phyloP scores from a whole-genome alignment of 2,329 filamentous ascomycete species.

The Diaporthe ilicicola region DNA sequence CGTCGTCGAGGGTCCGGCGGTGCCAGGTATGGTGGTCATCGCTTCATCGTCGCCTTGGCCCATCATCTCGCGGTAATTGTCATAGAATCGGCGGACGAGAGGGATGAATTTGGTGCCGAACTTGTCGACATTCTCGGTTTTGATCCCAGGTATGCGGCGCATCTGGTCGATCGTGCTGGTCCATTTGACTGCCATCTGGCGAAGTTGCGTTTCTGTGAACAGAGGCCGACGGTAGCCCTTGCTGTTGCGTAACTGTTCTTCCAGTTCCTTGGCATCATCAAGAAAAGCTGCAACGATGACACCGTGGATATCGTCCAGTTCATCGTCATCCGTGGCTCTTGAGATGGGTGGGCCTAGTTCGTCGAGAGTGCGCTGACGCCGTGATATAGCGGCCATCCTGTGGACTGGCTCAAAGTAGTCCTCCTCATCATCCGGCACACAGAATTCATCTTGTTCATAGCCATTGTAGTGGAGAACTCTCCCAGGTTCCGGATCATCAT shows the following conservation, averaged over 20 bases:
- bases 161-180: constrained; percentile 70
- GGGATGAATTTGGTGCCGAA: constrained; percentile 70
- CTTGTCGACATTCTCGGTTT: constrained; percentile 66
- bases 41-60: constrained; percentile 37
- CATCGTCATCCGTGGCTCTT: constrained; percentile 56
- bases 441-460: constrained; percentile 54
- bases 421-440: constrained; percentile 48
- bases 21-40: constrained; percentile 30
- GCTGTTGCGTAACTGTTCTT: constrained; percentile 68
- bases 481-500: constrained; percentile 47
- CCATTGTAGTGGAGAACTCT: constrained; percentile 48
- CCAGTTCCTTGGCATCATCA: constrained; percentile 64
- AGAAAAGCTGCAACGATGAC: constrained; percentile 73
- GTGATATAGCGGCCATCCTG: constrained; percentile 41
- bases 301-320: constrained; percentile 66
- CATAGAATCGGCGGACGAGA: constrained; percentile 60
- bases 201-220: constrained; percentile 75
- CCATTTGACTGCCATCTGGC: constrained; percentile 77
- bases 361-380: constrained; percentile 46
- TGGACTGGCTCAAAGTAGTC: constrained; percentile 57
- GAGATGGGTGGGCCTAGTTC: constrained; percentile 67
- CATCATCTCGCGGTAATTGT: constrained; percentile 61
- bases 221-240: constrained; percentile 65
- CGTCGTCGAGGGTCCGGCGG: constrained; percentile 22
- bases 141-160: constrained; percentile 69